Evolutionary conservation across 148 eudicot genomes (phyloP), one percentile per base, ranked within the genome.

Genomic region (Rhododendron simsii): DNA sequence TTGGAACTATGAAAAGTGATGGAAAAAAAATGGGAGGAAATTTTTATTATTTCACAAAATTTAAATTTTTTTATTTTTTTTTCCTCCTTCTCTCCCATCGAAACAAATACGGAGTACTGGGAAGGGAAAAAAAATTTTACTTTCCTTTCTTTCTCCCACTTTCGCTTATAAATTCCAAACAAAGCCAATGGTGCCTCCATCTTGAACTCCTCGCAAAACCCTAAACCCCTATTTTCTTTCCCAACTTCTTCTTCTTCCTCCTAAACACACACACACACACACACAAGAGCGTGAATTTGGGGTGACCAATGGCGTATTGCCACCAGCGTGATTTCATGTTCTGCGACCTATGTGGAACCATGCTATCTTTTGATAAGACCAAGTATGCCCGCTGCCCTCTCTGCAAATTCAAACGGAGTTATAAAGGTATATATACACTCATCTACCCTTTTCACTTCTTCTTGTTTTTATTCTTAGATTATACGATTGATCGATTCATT

Each of bases 301-400:
- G 44, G 80, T 7, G 50, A 33, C 4, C 41, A 30, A 78, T 79
- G 81, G 81, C 88, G 55, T 82, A 86, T 45, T 51, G 88, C 79
- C 84, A 15, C 23, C 88, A 86, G 48, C 83, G 88, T 15, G 90
- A 88, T 86, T 88, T 86, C 85, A 83, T 88, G 90, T 88, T 88
- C 81, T 88, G 88, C 47, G 81, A 86, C 14, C 33, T 88, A 4
- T 88, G 90, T 33, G 90, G 90, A 73, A 88, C 88, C 1, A 86
- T 88, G 88, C 65, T 88, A 5, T 83, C 86, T 23, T 86, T 88
- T 39, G 74, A 86, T 45, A 79, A 86, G 44, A 59, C 35, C 18
- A 86, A 86, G 87, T 86, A 83, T 47, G 90, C 88, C 28, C 51
- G 39, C 16, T 88, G 90, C 82, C 90, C 88, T n/a, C 84, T 88